These are phyloP conservation scores for Colletotrichum godetiae DNA, from an alignment of 2,329 filamentous ascomycete genomes.

Conservation along the genomic window DNA sequence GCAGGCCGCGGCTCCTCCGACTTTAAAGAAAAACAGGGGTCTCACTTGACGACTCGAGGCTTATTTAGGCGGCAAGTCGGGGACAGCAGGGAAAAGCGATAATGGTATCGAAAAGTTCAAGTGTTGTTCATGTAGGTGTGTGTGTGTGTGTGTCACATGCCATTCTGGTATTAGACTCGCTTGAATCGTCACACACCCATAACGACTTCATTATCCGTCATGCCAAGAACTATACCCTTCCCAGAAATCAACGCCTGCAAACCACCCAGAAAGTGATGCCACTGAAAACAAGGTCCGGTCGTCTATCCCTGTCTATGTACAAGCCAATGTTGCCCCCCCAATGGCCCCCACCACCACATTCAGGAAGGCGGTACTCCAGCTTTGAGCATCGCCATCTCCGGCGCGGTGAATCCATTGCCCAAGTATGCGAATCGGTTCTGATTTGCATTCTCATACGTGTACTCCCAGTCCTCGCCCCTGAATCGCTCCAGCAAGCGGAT, in stretches of 20 bases:
- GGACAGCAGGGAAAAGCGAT: background rate
- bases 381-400: conserved; percentile 46
- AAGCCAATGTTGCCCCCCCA: background rate
- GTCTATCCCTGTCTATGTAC: conserved; percentile 1
- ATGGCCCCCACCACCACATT: background rate
- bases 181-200: background rate
- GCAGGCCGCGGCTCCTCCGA: conserved; percentile 1
- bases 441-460: conserved; percentile 51
- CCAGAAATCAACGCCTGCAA: conserved; percentile 26
- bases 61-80: background rate
- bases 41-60: background rate
- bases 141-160: background rate
- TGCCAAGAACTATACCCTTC: background rate
- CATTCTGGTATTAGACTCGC: background rate
- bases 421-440: conserved; percentile 62
- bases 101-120: background rate
- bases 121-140: background rate
- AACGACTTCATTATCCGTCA: background rate
- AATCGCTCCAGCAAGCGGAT: conserved; percentile 64
- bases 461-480: conserved; percentile 65
- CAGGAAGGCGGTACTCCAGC: conserved; percentile 21
- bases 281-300: background rate
- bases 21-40: background rate
- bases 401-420: conserved; percentile 63
- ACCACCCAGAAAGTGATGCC: conserved; percentile 18